Base-by-base conservation (phyloP, 2,329 filamentous ascomycete genomes). In the Xylaria sp. region DNA sequence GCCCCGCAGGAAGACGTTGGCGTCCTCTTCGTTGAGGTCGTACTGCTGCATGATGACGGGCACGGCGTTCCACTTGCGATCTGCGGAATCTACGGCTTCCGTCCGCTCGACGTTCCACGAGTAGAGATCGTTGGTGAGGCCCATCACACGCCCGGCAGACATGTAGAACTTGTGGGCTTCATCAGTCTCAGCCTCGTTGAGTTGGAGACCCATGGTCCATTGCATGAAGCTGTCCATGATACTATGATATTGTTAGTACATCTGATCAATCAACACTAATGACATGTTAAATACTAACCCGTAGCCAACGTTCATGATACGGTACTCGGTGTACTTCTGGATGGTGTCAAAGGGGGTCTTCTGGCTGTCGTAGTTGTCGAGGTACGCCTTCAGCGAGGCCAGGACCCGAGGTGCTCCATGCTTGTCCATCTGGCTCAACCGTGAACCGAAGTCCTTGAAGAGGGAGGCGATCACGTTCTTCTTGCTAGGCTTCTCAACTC, bases 171-270 rank as follows among this genome's bases (percentile, higher is more conserved):
- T 64, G 61, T 63, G 66, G 21, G 69, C 66, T 27, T 69, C 69
- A 19, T 71, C 69, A 0, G 69, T 71, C 62, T 72, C 71, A 36
- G 69, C 64, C 56, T 72, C 71, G 14, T 72, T 71, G 30, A 72
- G 71, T 39, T 69, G 21, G 17, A 72, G 47, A 19, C 67, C 69
- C 67, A 71, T 66, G 17, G 71, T 71, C 71, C 71, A 72, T 39
- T 69, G 71, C 71, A 72, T 72, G 62, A 72, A 72, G 60, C 66
- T 69, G n/a, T 72, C 71, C 71, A 72, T 72, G 59, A 72, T 71
- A 45, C 70, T 71, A 9, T 21, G n/a, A 4, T 19, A 47, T 1
- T 2, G 54, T 65, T 60, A 69, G 54, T 56, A 64, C 24, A 24
- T 9, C 19, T 27, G 21, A 12, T 19, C 5, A 24, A 45, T 14